A percentile compares a stretch with the other conserved stretches of the same genome.
These are phyloP conservation scores for Candida vartiovaarae DNA, from an alignment of 805 yeast species.

Conservation along the genomic window DNA sequence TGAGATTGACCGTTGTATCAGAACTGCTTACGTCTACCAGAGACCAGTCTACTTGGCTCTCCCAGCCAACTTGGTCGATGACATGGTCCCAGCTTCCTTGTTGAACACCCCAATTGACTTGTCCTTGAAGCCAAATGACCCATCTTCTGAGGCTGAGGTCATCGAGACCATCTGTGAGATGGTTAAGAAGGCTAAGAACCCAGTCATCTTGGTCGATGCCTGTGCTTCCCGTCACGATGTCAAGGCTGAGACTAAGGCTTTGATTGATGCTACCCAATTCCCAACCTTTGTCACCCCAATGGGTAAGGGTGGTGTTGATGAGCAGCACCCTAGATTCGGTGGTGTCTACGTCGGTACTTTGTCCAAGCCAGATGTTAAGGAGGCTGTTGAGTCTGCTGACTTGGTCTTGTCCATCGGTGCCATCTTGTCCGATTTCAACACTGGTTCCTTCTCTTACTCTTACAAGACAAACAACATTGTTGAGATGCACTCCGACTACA, in stretches of 20 bases:
- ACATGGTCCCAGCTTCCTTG: constrained; percentile 46
- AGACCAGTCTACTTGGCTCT: constrained; percentile 79
- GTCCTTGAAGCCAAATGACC: constrained; percentile 48
- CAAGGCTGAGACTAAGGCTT: constrained; percentile 50
- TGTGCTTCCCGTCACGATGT: constrained; percentile 78
- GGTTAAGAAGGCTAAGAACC: constrained; percentile 55
- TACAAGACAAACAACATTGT: constrained; percentile 68
- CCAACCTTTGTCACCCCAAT: constrained; percentile 84
- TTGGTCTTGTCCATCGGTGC: constrained; percentile 77
- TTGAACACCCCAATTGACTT: constrained; percentile 63
- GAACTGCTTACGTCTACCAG: constrained; percentile 62
- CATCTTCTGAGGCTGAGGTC: constrained; percentile 58
- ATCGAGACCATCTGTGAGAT: constrained; percentile 43
- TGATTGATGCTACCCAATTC: constrained; percentile 64
- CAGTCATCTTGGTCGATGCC: constrained; percentile 77
- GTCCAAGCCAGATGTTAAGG: constrained; percentile 64
- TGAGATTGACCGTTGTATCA: constrained; percentile 67
- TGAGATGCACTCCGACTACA: constrained; percentile 74
- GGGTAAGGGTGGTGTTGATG: constrained; percentile 81
- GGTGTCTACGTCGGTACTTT: constrained; percentile 86
- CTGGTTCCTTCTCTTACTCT: constrained; percentile 78
- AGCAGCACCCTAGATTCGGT: constrained; percentile 64
- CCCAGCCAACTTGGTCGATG: constrained; percentile 76
- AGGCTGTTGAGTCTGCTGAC: constrained; percentile 68
- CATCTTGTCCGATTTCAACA: constrained; percentile 79